Evolutionary conservation across 139 green algal genomes (phyloP).

Genomic region (Chlorella sorokiniana): DNA sequence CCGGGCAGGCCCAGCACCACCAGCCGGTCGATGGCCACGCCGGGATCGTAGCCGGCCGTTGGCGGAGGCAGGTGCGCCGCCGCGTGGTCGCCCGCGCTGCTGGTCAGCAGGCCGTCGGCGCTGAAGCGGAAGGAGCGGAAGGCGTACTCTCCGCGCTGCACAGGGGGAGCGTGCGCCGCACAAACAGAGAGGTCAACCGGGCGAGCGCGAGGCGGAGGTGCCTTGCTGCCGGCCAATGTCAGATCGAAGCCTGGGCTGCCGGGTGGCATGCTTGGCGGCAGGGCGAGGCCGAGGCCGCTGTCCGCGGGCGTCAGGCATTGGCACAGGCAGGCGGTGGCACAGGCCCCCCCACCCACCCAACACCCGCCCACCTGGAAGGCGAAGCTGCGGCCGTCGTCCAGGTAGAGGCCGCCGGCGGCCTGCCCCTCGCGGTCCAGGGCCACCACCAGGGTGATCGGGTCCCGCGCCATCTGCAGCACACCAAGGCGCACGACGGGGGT

Average conservation of each 20-base stretch:
- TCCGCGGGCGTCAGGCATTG: too few relatives aligned
- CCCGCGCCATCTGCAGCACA: slow-evolving; percentile 55
- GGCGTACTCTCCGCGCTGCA: slow-evolving; percentile 47
- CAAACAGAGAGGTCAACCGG: too few relatives aligned
- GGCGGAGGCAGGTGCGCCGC: slow-evolving; percentile 6
- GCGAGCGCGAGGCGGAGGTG: too few relatives aligned
- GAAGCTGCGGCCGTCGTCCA: slow-evolving; percentile 95
- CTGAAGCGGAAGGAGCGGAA: slow-evolving; percentile 35
- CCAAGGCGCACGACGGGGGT: neutral
- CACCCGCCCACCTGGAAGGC: slow-evolving; percentile 74
- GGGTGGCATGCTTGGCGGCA: too few relatives aligned
- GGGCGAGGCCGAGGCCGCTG: too few relatives aligned
- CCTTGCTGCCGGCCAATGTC: too few relatives aligned
- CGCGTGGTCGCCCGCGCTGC: slow-evolving; percentile 2
- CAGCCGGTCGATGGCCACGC: slow-evolving; percentile 46
- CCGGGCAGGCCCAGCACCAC: slow-evolving; percentile 55
- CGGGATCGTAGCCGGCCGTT: neutral
- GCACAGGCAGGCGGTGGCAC: too few relatives aligned
- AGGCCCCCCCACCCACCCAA: neutral
- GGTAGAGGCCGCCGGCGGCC: slow-evolving; percentile 87
- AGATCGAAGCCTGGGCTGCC: too few relatives aligned
- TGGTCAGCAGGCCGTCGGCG: slow-evolving; percentile 42
- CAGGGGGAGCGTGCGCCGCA: neutral
- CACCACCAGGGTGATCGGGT: slow-evolving; percentile 92
- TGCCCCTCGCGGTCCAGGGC: slow-evolving; percentile 72